Base-by-base conservation (phyloP, 768 basidiomycete genomes). In the Tylopilus sp. region DNA sequence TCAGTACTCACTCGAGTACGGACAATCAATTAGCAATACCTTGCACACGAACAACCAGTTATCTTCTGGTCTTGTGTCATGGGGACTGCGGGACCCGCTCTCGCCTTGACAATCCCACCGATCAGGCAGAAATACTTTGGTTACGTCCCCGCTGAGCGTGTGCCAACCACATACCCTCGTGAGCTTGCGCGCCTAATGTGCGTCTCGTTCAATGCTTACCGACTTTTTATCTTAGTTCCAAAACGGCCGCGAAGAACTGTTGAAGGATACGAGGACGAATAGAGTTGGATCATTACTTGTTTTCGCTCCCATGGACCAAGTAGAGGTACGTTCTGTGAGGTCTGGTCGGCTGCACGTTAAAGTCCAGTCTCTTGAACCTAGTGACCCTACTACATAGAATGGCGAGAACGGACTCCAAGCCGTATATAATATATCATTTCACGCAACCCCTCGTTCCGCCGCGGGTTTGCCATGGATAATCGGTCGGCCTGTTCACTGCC, bases 21-120 rank as follows among this genome's bases (percentile, higher is more conserved):
- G 31, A 52, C 21, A 14, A n/a, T 21, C 11, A 21, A 25, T 11
- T 46, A 95, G 92, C 90, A 92, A 92, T 83, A 87, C 43, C 83
- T 86, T 61, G 91, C 92, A 33, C 92, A 96, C 72, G 92, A 96
- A 72, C 83, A 81, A 63, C 92, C 92, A 26, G 89, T 92, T 69
- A 82, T 94, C 69, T 94, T 94, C 77, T 96, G 85, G 73, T 92
- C 92, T 12, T 78, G 85, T 66, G 71, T 85, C 44, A 73, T 96
- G 52, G 92, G 92, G 48, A 62, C 75, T 52, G 78, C 84, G 61
- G 92, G 92, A 2, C 92, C 92, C 12, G 74, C 86, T 24, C 73
- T 92, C 70, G 85, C 85, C 38, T 59, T 89, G 38, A 73, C 76
- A 37, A 78, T 94, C 17, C 92, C 92, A n/a, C 88, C 91, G 19